phyloP scores from a whole-genome alignment of 225 moss, liverwort and hornwort species.

The Takakia lepidozioides region DNA sequence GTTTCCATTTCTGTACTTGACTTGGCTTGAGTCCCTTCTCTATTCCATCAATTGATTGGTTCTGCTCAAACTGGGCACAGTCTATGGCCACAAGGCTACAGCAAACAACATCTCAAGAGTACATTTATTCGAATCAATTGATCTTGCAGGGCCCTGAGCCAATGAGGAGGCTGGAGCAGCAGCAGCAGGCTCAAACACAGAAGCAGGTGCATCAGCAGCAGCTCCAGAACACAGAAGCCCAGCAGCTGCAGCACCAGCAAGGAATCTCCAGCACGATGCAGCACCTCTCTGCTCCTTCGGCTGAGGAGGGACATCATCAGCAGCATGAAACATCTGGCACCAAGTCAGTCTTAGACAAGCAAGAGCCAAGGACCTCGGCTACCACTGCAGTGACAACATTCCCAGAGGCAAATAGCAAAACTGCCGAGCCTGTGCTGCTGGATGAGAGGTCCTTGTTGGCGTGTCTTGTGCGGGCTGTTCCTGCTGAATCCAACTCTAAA shows the following conservation, averaged over 20 bases:
- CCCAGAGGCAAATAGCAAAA: slow-evolving; percentile 36
- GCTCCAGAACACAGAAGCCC: slow-evolving; percentile 43
- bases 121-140: too few species aligned
- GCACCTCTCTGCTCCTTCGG: slow-evolving; percentile 35
- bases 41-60: too few species aligned
- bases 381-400: slow-evolving; percentile 20
- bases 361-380: slow-evolving; percentile 37
- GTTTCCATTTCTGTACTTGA: too few species aligned
- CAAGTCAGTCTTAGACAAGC: slow-evolving; percentile 36
- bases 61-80: too few species aligned
- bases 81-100: too few species aligned
- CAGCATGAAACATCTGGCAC: slow-evolving; percentile 36
- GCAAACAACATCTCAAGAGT: too few species aligned
- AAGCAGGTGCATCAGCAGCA: slow-evolving; percentile 47
- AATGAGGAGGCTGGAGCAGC: slow-evolving; percentile 34
- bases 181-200: slow-evolving; percentile 40
- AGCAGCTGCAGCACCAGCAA: slow-evolving; percentile 88
- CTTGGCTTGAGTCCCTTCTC: too few species aligned
- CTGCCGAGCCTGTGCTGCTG: slow-evolving; percentile 56
- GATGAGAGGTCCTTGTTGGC: slow-evolving; percentile 83
- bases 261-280: slow-evolving; percentile 70
- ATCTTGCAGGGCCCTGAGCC: too few species aligned
- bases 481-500: slow-evolving; percentile 65
- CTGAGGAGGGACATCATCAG: slow-evolving; percentile 27
- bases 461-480: slow-evolving; percentile 74